Conservation (phyloP, 441 rosid species). For the Corymbia calophylla region DNA sequence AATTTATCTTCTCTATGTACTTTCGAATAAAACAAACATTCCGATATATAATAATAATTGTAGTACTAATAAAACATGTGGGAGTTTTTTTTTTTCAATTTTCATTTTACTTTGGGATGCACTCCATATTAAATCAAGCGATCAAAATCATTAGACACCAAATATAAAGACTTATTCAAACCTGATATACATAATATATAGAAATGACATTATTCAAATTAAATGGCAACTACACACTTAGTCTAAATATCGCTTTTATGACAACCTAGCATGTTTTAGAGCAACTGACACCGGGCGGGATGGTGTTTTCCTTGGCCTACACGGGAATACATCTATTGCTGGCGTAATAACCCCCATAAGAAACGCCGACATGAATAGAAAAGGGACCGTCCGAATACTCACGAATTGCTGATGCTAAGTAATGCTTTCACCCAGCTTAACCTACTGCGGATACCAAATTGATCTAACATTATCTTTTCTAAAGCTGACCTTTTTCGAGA, state of each 20-base stretch:
- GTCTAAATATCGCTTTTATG: not conserved
- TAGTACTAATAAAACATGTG: not conserved
- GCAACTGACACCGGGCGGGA: fast-evolving
- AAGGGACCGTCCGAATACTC: not conserved
- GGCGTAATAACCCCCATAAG: not conserved
- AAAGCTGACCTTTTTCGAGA: not conserved
- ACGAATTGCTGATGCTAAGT: not conserved
- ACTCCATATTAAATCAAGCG: not conserved
- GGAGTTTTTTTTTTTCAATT: not conserved
- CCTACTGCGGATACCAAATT: not conserved
- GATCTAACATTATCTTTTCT: not conserved
- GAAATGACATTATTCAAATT: not conserved
- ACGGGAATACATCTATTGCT: not conserved
- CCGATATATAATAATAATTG: not conserved
- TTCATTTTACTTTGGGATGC: not conserved
- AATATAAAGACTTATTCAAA: not conserved
- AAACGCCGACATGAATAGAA: not conserved
- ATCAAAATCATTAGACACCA: not conserved
- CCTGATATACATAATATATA: not conserved
- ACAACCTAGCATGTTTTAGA: not conserved
- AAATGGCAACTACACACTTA: not conserved
- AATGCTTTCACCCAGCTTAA: not conserved
- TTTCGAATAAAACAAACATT: not conserved
- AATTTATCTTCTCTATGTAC: not conserved
- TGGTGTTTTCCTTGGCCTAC: not conserved